phyloP scores from a whole-genome alignment of 192 early-diverging fungal species.

The Coemansia sp. region DNA sequence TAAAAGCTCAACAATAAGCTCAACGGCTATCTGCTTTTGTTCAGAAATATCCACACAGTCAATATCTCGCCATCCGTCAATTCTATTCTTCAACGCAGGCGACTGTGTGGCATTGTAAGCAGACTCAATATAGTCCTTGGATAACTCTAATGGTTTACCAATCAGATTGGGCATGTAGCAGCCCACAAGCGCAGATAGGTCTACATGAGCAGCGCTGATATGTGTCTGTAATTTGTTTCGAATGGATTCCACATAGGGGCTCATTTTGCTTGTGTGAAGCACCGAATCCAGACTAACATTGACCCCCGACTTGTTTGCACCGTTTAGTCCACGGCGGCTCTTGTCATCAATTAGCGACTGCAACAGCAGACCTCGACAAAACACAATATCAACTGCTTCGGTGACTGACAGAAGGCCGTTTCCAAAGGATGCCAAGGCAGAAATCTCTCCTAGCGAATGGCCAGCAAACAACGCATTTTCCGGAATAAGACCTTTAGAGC shows the following conservation, averaged over 20 bases:
- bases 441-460: conserved; percentile 91
- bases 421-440: conserved; percentile 78
- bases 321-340: conserved; percentile 73
- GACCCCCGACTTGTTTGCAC: background rate
- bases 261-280: background rate
- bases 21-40: conserved; percentile 74
- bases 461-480: conserved; percentile 83
- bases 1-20: conserved; percentile 81
- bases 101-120: conserved; percentile 57
- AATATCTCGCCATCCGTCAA: background rate
- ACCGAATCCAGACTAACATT: background rate
- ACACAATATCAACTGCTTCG: conserved; percentile 80
- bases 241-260: background rate
- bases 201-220: background rate
- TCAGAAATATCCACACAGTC: conserved; percentile 43
- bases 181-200: conserved; percentile 52
- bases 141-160: conserved; percentile 80
- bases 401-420: conserved; percentile 62
- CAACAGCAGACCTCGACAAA: conserved; percentile 96
- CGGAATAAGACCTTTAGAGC: conserved; percentile 76
- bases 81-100: background rate
- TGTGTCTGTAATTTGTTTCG: background rate
- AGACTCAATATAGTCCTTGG: conserved; percentile 72
- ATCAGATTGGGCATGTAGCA: conserved; percentile 96
- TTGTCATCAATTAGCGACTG: conserved; percentile 82